A percentile compares a stretch with the other conserved stretches of the same genome.
Evolutionary conservation across 441 rosid species (phyloP).

Genomic region (Lepidium campestre): DNA sequence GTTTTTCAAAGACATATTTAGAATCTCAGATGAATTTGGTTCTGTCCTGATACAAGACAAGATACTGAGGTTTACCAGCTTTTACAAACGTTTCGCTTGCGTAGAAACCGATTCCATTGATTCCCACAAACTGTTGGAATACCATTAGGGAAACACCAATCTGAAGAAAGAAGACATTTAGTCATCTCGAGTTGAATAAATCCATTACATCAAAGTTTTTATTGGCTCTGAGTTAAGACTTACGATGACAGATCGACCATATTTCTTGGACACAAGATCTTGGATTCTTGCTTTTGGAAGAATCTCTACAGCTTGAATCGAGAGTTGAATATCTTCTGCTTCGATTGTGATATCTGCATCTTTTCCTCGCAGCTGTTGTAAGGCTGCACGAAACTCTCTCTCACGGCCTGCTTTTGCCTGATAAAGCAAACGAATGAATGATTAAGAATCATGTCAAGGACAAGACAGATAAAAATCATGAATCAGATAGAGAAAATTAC

Average conservation of each 20-base stretch:
- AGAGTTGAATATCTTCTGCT: slow-evolving; percentile 70
- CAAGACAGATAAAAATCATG: not conserved
- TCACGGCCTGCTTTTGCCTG: slow-evolving; percentile 70
- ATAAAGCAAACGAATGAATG: not conserved
- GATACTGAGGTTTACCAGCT: slow-evolving; percentile 42
- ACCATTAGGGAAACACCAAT: slow-evolving; percentile 84
- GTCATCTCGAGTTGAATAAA: not conserved
- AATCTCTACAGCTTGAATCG: slow-evolving; percentile 42
- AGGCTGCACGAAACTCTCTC: slow-evolving; percentile 53
- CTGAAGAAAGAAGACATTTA: slow-evolving; percentile 30
- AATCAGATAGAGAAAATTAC: slow-evolving; percentile 29
- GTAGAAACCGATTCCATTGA: slow-evolving; percentile 77
- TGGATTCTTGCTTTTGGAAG: slow-evolving; percentile 57
- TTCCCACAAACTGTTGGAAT: slow-evolving; percentile 79
- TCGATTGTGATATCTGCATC: slow-evolving; percentile 57
- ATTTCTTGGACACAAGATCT: slow-evolving; percentile 60
- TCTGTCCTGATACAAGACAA: not conserved
- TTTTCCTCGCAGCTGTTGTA: slow-evolving; percentile 62
- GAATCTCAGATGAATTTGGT: not conserved
- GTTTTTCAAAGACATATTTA: not conserved
- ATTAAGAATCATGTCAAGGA: not conserved
- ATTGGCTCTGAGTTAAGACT: slow-evolving; percentile 25
- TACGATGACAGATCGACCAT: slow-evolving; percentile 59
- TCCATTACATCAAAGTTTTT: not conserved
- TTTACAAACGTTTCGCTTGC: slow-evolving; percentile 78